phyloP scores from a whole-genome alignment of 2,329 filamentous ascomycete genomes.

The Fusarium acutatum region DNA sequence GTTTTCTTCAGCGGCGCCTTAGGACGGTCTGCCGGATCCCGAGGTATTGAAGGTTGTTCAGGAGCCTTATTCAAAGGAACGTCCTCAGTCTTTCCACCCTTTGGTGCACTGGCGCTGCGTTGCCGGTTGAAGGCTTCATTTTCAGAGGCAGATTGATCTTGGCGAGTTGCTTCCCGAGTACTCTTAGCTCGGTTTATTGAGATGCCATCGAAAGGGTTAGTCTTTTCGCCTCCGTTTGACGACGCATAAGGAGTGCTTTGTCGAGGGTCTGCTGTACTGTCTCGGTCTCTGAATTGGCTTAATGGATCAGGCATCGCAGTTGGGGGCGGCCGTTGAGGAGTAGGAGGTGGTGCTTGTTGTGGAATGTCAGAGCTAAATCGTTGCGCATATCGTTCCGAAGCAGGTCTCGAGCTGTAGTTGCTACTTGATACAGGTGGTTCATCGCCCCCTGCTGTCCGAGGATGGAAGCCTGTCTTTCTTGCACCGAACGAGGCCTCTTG shows the following conservation, averaged over 20 bases:
- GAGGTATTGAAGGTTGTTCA: conserved; percentile 12
- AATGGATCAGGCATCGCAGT: conserved; percentile 56
- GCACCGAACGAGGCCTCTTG: conserved; percentile 64
- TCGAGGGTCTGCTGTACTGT: conserved; percentile 56
- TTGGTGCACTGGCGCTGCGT: conserved; percentile 46
- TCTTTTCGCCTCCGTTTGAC: conserved; percentile 65
- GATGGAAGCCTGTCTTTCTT: conserved; percentile 59
- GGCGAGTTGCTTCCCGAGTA: conserved; percentile 50
- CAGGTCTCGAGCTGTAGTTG: conserved; percentile 57
- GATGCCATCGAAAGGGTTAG: conserved; percentile 62
- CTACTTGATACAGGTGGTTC: conserved; percentile 61
- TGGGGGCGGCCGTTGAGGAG: conserved; percentile 28
- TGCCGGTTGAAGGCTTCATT: conserved; percentile 37
- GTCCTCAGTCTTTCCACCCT: conserved; percentile 27
- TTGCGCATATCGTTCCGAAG: conserved; percentile 36
- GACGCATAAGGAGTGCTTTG: conserved; percentile 66
- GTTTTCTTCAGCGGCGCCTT: conserved; percentile 40
- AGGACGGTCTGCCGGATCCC: conserved; percentile 28
- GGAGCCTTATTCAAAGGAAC: background rate
- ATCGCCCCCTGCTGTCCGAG: conserved; percentile 60
- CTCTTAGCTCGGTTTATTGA: conserved; percentile 57
- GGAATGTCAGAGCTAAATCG: conserved; percentile 13
- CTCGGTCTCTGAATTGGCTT: conserved; percentile 54
- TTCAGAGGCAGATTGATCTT: conserved; percentile 35
- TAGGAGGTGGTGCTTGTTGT: conserved; percentile 21